These are phyloP conservation scores for Fusarium compactum DNA, from an alignment of 2,329 filamentous ascomycete species.

Conservation along the genomic window DNA sequence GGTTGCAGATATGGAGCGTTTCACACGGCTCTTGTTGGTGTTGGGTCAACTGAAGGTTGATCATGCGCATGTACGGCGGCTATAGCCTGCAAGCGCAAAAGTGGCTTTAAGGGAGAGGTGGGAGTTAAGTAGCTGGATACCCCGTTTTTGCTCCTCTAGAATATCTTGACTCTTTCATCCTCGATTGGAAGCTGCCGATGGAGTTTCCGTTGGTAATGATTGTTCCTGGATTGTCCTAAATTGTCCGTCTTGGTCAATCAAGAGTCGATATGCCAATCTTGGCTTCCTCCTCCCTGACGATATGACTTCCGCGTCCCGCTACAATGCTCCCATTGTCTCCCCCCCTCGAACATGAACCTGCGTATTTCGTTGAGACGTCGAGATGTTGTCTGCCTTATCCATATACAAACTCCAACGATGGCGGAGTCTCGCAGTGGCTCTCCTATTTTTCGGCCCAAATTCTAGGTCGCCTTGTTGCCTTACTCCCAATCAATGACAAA, in stretches of 20 bases:
- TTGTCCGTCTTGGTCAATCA: not conserved
- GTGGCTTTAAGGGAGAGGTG: not conserved
- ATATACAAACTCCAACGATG: not conserved
- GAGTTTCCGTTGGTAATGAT: not conserved
- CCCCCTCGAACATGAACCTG: not conserved
- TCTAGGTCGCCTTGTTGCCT: not conserved
- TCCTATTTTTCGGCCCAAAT: slow-evolving; percentile 1
- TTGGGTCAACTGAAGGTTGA: not conserved
- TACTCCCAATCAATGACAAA: not conserved
- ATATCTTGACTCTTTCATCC: not conserved
- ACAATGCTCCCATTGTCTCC: not conserved
- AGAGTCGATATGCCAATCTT: not conserved
- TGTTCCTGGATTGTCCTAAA: not conserved
- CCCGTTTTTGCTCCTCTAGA: not conserved
- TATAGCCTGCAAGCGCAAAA: not conserved
- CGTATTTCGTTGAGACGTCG: not conserved
- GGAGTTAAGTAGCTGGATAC: not conserved
- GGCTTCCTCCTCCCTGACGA: not conserved
- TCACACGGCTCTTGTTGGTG: not conserved
- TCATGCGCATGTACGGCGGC: not conserved
- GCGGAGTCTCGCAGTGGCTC: not conserved
- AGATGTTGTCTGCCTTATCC: slow-evolving; percentile 2
- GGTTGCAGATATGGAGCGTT: not conserved
- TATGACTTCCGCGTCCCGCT: not conserved
- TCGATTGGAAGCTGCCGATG: not conserved